Evolutionary conservation across 2,329 filamentous ascomycete species (phyloP), one percentile per base, ranked within the genome.

Genomic region (Monascus ruber): DNA sequence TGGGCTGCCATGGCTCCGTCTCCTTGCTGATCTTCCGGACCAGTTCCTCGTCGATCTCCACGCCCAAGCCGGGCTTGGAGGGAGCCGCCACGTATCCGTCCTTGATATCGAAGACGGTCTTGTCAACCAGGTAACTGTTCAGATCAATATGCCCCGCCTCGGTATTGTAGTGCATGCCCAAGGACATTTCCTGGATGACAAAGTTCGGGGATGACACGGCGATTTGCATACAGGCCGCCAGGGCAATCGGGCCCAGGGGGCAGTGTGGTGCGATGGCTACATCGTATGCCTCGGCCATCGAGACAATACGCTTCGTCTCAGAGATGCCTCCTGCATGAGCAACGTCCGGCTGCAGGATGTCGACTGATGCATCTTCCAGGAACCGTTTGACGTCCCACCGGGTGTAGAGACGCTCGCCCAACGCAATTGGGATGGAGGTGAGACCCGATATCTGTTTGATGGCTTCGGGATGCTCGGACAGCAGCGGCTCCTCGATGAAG

Each of bases 101-200:
- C n/a, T 72, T 68, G 5, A 85, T 74, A 33, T 76, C 66, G 68
- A 81, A 85, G 0, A 83, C 74, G 36, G 73, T 70, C 0, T 76
- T 69, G 47, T 85, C 74, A 50, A 73, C 75, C 1, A 78, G 67
- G 52, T 85, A 86, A 24, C 73, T 81, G 9, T 73, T 73, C 39
- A 84, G 63, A 53, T 85, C 81, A 48, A 77, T 69, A 2, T 75
- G 70, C 1, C 74, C 77, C 0, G 70, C 73, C 49, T 72, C 71
- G 4, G 62, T 60, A 48, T 88, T 88, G 54, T 87, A 88, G 55
- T 88, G 84, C 49, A 88, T 87, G 0, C 83, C 83, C 27, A 86
- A 52, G 38, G 77, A 81, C 83, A 86, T 86, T 58, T 87, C 83
- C 52, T 84, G 77, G 27, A 87, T 86, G 0, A 72, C 74, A 54